Evolutionary conservation across 345 rosid species (phyloP), one percentile per base, ranked within the genome.

Genomic region (Bruguiera parviflora): DNA sequence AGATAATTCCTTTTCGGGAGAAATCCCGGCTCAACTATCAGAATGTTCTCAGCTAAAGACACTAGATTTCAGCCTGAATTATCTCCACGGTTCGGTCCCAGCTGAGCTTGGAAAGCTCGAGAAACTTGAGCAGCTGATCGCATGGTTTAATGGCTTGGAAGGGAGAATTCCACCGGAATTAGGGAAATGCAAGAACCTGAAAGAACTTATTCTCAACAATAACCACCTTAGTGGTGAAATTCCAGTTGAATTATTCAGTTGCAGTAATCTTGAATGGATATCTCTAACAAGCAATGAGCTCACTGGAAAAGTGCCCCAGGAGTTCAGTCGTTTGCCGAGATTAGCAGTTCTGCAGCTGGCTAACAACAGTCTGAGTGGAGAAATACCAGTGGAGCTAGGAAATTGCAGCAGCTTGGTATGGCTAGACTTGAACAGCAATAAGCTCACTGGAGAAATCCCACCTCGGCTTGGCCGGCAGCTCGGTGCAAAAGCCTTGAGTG

Each of bases 321-420:
- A 87, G 53, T 85, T 94, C 57, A 87, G 95, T 27, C 70, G 82
- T 20, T 77, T 94, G 66, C 79, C 95, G 3, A 83, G 97, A 29
- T 72, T 94, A 69, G 97, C 98, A 6, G 97, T 94, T 62, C 80
- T 94, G 69, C 98, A 94, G 71, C 96, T 94, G 21, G 98, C 87
- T 21, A 94, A 94, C 73, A 94, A 94, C 71, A 91, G 92, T 29
- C 84, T 94, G 80, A 85, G 83, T 53, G 97, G 97, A 33, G 87
- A 88, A 71, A 89, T 94, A 59, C 98, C 98, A 16, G 49, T 78
- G 1, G 97, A 89, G 83, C 92, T 94, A 1, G 98, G 83, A 18
- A 91, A 85, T 31, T 94, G 98, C 81, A 91, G 87, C 71, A 88
- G 93, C 64, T 64, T 94, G 75, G 96, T 94, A 28, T 94, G 98